Evolutionary conservation across 345 rosid species (phyloP).

Genomic region (Salix exigua): DNA sequence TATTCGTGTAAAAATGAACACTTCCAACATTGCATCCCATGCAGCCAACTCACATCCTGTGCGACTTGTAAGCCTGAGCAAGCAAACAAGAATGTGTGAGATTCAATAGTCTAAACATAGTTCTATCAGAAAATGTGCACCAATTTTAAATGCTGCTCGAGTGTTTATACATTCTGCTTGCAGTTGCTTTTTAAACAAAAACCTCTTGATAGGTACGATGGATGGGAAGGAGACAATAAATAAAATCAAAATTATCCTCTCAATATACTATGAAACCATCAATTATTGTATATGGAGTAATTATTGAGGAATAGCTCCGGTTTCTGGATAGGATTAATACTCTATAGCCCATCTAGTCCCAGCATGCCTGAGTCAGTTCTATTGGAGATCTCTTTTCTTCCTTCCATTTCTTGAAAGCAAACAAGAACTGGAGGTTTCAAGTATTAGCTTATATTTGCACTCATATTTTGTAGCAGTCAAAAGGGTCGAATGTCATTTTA

Average conservation of each 20-base stretch:
- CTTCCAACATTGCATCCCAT: too few species aligned
- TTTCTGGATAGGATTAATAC: neutral
- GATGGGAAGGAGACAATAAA: neutral
- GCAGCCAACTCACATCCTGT: too few species aligned
- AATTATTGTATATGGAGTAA: neutral
- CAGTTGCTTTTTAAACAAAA: neutral
- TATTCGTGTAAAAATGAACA: too few species aligned
- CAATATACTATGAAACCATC: too few species aligned
- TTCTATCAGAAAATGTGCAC: too few species aligned
- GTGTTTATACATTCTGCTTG: neutral
- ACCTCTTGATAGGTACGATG: neutral
- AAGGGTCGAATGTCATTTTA: neutral
- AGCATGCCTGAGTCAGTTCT: neutral
- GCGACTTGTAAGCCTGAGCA: too few species aligned
- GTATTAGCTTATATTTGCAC: neutral
- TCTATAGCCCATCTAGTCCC: neutral
- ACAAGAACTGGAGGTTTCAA: neutral
- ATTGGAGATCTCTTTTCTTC: neutral
- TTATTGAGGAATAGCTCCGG: too few species aligned
- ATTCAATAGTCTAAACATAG: too few species aligned
- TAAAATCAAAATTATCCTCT: too few species aligned
- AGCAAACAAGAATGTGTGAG: too few species aligned
- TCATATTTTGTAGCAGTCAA: neutral
- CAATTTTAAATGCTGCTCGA: too few species aligned
- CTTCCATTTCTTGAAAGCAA: neutral